phyloP scores from a whole-genome alignment of 2,329 filamentous ascomycete genomes.

The Talaromyces pinophilus region DNA sequence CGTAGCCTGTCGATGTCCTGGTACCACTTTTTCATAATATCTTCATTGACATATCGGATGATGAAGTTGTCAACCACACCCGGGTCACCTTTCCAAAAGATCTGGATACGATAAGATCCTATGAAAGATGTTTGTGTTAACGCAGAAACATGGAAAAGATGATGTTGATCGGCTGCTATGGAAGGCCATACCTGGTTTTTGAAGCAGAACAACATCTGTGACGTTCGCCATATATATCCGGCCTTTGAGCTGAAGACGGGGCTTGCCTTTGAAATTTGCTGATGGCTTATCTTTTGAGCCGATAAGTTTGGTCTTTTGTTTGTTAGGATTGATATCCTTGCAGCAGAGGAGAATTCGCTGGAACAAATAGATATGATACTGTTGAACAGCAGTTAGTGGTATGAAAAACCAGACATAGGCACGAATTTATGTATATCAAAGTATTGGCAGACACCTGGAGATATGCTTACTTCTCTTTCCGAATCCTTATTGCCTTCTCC shows the following conservation, averaged over 20 bases:
- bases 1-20: constrained; percentile 75
- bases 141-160: background rate
- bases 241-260: constrained; percentile 83
- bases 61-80: constrained; percentile 95
- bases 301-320: constrained; percentile 67
- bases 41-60: constrained; percentile 89
- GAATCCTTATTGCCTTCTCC: constrained; percentile 73
- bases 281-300: constrained; percentile 67
- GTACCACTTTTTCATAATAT: constrained; percentile 91
- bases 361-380: constrained; percentile 98
- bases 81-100: constrained; percentile 97
- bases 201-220: constrained; percentile 84
- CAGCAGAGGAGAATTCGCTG: constrained; percentile 93
- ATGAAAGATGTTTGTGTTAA: constrained; percentile 10
- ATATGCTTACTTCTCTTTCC: constrained; percentile 74
- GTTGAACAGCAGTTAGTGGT: constrained; percentile 22
- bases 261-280: constrained; percentile 72
- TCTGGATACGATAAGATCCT: constrained; percentile 94
- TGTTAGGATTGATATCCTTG: constrained; percentile 88
- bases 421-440: background rate
- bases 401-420: constrained; percentile 14
- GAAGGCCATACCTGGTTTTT: constrained; percentile 72
- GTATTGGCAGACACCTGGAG: background rate
- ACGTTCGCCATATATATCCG: constrained; percentile 99
- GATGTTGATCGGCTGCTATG: background rate